Base-by-base conservation (phyloP, 192 early-diverging fungal genomes). In the Backusella circina region DNA sequence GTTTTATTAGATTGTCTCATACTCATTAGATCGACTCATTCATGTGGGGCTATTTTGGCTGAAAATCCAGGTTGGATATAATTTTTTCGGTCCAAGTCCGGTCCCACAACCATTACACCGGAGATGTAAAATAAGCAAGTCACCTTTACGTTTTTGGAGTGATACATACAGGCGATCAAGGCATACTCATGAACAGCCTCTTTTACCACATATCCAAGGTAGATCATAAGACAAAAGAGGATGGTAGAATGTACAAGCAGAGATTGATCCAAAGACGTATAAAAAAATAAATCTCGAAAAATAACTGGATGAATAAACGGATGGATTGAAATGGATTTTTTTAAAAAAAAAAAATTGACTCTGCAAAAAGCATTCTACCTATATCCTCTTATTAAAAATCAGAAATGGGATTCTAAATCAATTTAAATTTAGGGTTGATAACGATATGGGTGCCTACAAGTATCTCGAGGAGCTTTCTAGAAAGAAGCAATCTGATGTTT, bases 401-500 rank as follows among this genome's bases (percentile, higher is more conserved):
- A 41, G 38, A 44, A 41, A 30, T 47, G 39, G 2, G 15, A 57
- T 57, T 57, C 54, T 57, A 57, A 57, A 57, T 13, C 9, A 26
- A 57, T 26, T 57, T 23, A 23, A 57, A 9, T 26, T 26, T 57
- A 57, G 54, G 54, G 54, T 57, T 26, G 23, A 57, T 57, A 13
- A 57, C 21, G 54, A 57, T 57, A 86, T 70, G 68, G 68, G 68
- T 70, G 93, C 93, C 75, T 95, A 95, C 87, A 94, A 94, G 82
- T 95, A 95, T 87, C 85, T 95, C 78, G 90, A 92, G 86, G 96
- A 98, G 90, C 92, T 99, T 75, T 90, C 94, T 86, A 98, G 97
- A 89, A 99, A 97, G 95, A 98, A 98, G 93, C 96, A 98, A 87
- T 97, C 95, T 78, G 97, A 99, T 88, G 96, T 98, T 75, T 91